Percentiles rank a stretch among this genome's conserved stretches.
Conservation (phyloP, 345 rosid species). For the Gynandropsis gynandra region DNA sequence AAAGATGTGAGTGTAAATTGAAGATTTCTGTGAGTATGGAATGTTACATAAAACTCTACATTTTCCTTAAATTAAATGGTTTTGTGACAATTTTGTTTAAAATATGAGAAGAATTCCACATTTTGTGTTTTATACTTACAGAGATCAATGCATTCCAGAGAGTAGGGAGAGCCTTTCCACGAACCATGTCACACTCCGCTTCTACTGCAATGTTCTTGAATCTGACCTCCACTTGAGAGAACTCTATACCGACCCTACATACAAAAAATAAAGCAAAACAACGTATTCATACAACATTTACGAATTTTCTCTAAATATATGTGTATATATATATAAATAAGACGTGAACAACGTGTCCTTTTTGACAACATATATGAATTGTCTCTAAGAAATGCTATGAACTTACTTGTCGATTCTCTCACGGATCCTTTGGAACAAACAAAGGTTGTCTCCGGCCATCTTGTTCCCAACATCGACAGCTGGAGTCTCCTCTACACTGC, state of each 20-base stretch:
- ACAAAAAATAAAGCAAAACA: background rate
- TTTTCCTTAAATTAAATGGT: too few relatives aligned
- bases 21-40: too few relatives aligned
- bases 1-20: too few relatives aligned
- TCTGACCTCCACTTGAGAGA: slow-evolving; percentile 37
- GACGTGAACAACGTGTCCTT: background rate
- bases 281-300: background rate
- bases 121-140: too few relatives aligned
- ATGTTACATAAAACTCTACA: too few relatives aligned
- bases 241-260: slow-evolving; percentile 29
- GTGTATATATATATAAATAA: background rate
- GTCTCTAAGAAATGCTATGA: background rate
- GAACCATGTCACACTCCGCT: slow-evolving; percentile 34
- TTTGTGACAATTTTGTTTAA: too few relatives aligned
- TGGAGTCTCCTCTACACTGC: too few relatives aligned
- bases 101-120: too few relatives aligned
- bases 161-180: slow-evolving; percentile 40
- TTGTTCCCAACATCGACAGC: too few relatives aligned
- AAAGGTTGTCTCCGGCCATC: slow-evolving; percentile 31
- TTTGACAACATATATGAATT: too few relatives aligned
- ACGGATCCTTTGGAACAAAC: slow-evolving; percentile 31
- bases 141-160: slow-evolving; percentile 31
- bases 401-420: slow-evolving; percentile 42
- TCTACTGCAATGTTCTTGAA: slow-evolving; percentile 31
- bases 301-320: background rate